A percentile compares a stretch with the other conserved stretches of the same genome.
phyloP scores from a whole-genome alignment of 495 filamentous ascomycete genomes.

The Tuber aestivum region DNA sequence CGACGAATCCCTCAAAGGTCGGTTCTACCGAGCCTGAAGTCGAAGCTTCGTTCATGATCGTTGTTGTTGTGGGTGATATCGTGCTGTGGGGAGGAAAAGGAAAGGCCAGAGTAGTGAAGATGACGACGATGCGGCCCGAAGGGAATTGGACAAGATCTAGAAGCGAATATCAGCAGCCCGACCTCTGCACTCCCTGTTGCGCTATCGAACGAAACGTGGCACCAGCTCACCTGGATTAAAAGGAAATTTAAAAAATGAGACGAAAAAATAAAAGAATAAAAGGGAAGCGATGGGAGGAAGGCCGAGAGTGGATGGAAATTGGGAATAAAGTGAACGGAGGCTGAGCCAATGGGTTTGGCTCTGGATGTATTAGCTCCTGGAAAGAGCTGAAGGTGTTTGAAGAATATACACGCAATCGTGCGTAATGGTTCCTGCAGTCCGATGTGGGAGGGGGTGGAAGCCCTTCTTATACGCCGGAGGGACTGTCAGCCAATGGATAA shows the following conservation, averaged over 20 bases:
- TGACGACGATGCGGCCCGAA: background rate
- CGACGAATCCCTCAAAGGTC: constrained; percentile 60
- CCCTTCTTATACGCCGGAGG: constrained; percentile 2
- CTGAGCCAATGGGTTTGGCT: constrained; percentile 2
- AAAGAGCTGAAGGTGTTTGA: constrained; percentile 2
- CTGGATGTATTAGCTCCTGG: background rate
- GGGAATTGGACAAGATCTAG: background rate
- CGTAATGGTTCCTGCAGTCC: background rate
- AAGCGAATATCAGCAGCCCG: constrained; percentile 1
- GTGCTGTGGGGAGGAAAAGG: background rate
- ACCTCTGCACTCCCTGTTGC: background rate
- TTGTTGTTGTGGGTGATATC: background rate
- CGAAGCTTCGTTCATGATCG: background rate
- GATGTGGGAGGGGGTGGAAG: background rate
- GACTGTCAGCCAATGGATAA: constrained; percentile 3
- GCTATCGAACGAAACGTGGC: background rate
- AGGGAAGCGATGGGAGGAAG: background rate
- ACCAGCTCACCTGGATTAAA: constrained; percentile 2
- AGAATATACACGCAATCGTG: constrained; percentile 4
- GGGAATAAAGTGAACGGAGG: background rate
- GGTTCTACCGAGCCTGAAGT: constrained; percentile 3
- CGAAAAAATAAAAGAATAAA: background rate
- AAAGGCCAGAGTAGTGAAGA: background rate
- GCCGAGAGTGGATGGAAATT: background rate
- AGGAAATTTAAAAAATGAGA: background rate